Percentiles rank a stretch among this genome's conserved stretches.
Evolutionary conservation across 768 basidiomycete species (phyloP).

Genomic region (Naganishia randhawae): DNA sequence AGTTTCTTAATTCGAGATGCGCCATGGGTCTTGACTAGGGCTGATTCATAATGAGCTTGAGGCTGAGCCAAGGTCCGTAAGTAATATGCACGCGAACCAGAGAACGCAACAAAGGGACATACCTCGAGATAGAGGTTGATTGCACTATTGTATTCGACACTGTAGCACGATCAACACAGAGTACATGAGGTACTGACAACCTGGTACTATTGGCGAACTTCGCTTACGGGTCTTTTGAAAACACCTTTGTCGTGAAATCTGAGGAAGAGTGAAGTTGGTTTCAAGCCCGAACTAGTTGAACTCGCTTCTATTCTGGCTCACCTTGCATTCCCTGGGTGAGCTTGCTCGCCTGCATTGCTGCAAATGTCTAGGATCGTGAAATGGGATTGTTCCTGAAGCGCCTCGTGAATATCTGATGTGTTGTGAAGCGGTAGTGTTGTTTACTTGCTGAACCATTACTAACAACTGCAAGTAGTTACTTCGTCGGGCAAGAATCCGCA

Average conservation of each 20-base stretch:
- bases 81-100: background rate
- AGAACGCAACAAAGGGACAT: background rate
- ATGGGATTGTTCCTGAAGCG: no score
- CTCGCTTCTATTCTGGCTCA: background rate
- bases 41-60: conserved; percentile 22
- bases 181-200: no score
- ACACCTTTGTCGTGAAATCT: conserved; percentile 23
- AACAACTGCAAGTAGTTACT: no score
- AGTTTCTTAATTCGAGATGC: conserved; percentile 29
- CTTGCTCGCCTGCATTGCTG: background rate
- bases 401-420: no score
- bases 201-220: background rate
- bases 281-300: background rate
- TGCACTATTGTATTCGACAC: conserved; percentile 30
- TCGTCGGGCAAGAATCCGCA: no score
- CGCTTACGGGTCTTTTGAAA: conserved; percentile 27
- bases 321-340: background rate
- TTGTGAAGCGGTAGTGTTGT: no score
- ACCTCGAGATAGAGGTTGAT: conserved; percentile 30
- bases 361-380: no score
- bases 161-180: background rate
- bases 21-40: conserved; percentile 28
- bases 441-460: no score
- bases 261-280: background rate
- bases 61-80: conserved; percentile 8